Base-by-base conservation (phyloP, 1,139 yeast genomes). In the Saccharomyces pastorianus region DNA sequence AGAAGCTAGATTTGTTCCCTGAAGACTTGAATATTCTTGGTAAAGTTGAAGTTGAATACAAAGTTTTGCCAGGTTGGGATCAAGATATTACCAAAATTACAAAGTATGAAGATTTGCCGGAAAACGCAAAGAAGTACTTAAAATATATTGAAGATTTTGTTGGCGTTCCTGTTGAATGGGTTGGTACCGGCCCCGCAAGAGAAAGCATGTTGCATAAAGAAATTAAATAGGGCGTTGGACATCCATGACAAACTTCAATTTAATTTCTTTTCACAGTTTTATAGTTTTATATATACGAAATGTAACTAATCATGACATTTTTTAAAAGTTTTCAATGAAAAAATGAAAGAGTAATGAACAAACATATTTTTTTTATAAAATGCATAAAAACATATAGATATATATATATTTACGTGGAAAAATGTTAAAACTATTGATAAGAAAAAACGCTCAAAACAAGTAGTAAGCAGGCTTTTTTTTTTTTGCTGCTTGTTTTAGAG, bases 161-260 rank as follows among this genome's bases (percentile, higher is more conserved):
- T 60, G 78, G 80, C 48, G 95, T 88, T 56, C 96, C 96, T 56
- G 79, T 93, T 61, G 88, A 86, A 72, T 93, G 98, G 97, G 93
- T 93, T 60, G 99, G 99, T 70, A 95, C 96, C 56, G 99, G 99
- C 59, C 98, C 99, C 59, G 96, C 90, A 53, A 88, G 99, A 76
- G 96, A 83, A 56, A 81, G 87, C 41, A 86, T 86, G 95, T 76
- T 86, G 53, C 68, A 72, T 58, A 71, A 68, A 52, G 62, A 64
- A 23, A 57, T 65, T 50, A 56, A 20, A 54, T 48, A 48, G 34
- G 11, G 42, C 17, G 17, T 14, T 34, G 28, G 25, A 25, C 34
- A 27, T 31, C 26, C 26, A 50, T 29, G 26, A 28, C 20, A 17
- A 32, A 32, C 29, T 17, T 46, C 26, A 46, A 13, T 32, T 31